Conservation (phyloP, 331 rosid species). For the Arachis monticola region DNA sequence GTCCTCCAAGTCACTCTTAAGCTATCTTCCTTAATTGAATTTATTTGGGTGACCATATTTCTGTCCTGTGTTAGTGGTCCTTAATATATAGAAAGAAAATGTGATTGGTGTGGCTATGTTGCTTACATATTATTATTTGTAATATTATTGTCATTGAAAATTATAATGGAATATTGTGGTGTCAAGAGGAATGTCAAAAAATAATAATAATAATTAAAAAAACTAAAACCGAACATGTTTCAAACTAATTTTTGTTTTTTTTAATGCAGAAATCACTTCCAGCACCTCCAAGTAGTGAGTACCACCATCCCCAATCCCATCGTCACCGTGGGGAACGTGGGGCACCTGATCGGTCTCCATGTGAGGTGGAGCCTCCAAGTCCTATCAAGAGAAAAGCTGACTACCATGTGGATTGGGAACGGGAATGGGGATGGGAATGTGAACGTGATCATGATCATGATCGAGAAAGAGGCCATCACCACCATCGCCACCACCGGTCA, state of each 20-base stretch:
- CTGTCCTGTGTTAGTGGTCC: too few relatives aligned
- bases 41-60: too few relatives aligned
- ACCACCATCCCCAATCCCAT: slow-evolving; percentile 44
- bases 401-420: slow-evolving; percentile 53
- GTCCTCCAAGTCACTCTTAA: too few relatives aligned
- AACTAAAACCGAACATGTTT: background rate
- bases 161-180: too few relatives aligned
- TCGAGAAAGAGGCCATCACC: slow-evolving; percentile 35
- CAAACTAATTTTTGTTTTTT: background rate
- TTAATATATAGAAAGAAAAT: too few relatives aligned
- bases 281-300: slow-evolving; percentile 53
- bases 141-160: too few relatives aligned
- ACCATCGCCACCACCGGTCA: slow-evolving; percentile 66
- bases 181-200: background rate
- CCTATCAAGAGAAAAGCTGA: slow-evolving; percentile 76
- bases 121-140: too few relatives aligned
- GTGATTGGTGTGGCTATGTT: too few relatives aligned
- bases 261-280: slow-evolving; percentile 62
- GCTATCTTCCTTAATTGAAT: too few relatives aligned
- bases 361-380: slow-evolving; percentile 60
- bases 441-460: background rate
- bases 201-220: too few relatives aligned
- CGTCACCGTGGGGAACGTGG: slow-evolving; percentile 58
- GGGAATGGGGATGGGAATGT: background rate
- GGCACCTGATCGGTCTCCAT: slow-evolving; percentile 59